Conservation (phyloP, 2,329 filamentous ascomycete genomes). For the Pyricularia grisea region DNA sequence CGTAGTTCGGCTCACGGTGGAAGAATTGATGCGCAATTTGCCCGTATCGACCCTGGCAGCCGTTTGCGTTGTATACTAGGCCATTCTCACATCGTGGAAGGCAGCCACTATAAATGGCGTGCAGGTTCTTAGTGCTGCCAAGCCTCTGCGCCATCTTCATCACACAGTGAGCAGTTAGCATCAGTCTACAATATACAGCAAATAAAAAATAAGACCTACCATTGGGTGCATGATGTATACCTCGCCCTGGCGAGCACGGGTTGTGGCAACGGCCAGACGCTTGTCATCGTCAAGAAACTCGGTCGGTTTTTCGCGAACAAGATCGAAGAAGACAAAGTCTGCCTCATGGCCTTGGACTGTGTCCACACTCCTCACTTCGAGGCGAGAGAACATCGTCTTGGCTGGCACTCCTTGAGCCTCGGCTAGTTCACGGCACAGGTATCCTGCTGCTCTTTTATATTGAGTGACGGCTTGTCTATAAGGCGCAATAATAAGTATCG, state of each 20-base stretch:
- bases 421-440: constrained; percentile 5
- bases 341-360: constrained; percentile 37
- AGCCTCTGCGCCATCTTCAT: neutral
- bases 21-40: neutral
- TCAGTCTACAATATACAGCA: neutral
- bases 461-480: constrained; percentile 27
- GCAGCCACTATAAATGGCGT: neutral
- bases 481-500: constrained; percentile 33
- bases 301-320: constrained; percentile 28
- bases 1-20: neutral
- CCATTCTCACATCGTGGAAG: neutral
- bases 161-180: neutral
- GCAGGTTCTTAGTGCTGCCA: neutral
- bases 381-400: constrained; percentile 12
- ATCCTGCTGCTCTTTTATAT: constrained; percentile 20
- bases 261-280: constrained; percentile 35
- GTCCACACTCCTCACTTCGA: constrained; percentile 33
- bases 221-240: constrained; percentile 29
- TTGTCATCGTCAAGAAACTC: constrained; percentile 33
- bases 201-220: neutral
- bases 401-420: neutral
- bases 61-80: neutral
- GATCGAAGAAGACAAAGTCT: constrained; percentile 36
- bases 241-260: constrained; percentile 33
- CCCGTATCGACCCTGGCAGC: neutral